Conservation (phyloP, 306 rosid genomes). For the Ormosia emarginata region DNA sequence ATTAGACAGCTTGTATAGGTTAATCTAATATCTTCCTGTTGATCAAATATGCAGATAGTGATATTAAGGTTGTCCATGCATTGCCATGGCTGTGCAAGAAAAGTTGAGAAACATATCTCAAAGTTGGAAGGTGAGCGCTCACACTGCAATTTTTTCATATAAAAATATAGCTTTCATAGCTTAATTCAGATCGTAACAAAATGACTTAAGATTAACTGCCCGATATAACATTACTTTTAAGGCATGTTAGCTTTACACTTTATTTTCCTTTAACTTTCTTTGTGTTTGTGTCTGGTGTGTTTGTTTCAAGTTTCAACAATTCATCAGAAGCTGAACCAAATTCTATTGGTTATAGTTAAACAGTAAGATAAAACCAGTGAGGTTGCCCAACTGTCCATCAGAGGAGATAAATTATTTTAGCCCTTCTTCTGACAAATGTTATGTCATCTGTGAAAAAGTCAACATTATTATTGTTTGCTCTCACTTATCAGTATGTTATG, state of each 20-base stretch:
- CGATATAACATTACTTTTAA: neutral
- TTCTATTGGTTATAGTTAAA: neutral
- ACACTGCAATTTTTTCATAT: neutral
- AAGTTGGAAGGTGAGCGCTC: conserved; percentile 65
- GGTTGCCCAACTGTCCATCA: neutral
- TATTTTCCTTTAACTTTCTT: neutral
- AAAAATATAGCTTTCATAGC: conserved; percentile 5
- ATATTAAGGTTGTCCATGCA: conserved; percentile 89
- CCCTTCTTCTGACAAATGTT: neutral
- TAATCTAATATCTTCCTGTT: neutral
- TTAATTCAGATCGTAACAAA: neutral
- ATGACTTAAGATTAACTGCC: neutral
- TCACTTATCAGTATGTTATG: neutral
- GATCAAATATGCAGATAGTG: conserved; percentile 53
- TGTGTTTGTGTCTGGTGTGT: neutral
- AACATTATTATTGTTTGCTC: conserved; percentile 14
- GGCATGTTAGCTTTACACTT: neutral
- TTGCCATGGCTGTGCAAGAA: conserved; percentile 87
- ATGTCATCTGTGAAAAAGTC: conserved; percentile 10
- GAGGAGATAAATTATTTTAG: conserved; percentile 1
- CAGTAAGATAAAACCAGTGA: neutral
- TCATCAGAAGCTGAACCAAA: conserved; percentile 2
- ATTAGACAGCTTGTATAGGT: neutral
- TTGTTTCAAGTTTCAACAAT: neutral
- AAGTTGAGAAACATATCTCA: conserved; percentile 85